Evolutionary conservation across 2,329 filamentous ascomycete species (phyloP).

Genomic region (Metarhizium sp.): DNA sequence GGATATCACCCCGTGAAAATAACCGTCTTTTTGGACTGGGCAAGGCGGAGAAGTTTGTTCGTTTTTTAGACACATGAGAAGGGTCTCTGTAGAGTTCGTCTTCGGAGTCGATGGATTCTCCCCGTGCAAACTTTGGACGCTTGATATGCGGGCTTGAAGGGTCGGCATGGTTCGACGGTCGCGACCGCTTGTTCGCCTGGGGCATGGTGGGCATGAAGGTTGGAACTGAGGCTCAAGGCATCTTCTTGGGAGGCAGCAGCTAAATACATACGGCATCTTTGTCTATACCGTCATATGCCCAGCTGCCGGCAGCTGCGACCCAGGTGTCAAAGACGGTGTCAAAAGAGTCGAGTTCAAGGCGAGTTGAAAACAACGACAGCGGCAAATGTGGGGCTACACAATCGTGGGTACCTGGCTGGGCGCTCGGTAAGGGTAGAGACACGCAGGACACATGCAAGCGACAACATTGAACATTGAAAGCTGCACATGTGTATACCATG

Average conservation of each 20-base stretch:
- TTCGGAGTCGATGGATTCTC: conserved; percentile 15
- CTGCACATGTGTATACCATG: no score
- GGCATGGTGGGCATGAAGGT: conserved; percentile 7
- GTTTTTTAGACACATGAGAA: conserved; percentile 7
- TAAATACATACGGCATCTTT: not conserved
- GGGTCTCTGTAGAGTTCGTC: conserved; percentile 19
- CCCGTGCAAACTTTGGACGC: conserved; percentile 2
- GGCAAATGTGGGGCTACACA: no score
- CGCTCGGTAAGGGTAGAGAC: no score
- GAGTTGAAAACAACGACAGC: no score
- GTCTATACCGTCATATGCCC: not conserved
- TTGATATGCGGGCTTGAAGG: conserved; percentile 10
- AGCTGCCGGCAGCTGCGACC: not conserved
- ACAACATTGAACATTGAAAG: no score
- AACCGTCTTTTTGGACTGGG: not conserved
- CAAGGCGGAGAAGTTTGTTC: conserved; percentile 8
- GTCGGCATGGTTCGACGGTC: conserved; percentile 1
- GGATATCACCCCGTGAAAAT: conserved; percentile 18
- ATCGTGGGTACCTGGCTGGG: no score
- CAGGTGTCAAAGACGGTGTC: not conserved
- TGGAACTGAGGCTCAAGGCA: conserved; percentile 12
- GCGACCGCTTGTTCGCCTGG: conserved; percentile 3
- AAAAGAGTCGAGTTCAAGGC: not conserved
- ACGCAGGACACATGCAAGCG: no score
- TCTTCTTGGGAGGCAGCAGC: conserved; percentile 2